Evolutionary conservation across 176 grass and related monocot species (phyloP).

Genomic region (Zea luxurians): DNA sequence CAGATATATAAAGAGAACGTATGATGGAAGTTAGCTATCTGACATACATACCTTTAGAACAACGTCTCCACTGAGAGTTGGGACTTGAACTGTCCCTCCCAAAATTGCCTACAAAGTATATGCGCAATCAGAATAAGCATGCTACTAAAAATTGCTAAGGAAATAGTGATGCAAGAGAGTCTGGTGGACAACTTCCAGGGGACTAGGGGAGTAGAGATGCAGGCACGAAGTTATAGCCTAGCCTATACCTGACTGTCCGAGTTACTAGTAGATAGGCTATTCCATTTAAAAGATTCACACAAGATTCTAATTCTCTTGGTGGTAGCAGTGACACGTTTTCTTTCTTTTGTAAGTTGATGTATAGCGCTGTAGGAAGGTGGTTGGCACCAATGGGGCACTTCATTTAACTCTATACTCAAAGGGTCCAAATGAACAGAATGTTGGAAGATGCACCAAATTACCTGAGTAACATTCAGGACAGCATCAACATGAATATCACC

Average conservation of each 20-base stretch:
- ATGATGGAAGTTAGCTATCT: not conserved
- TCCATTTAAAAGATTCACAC: not conserved
- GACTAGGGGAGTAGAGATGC: not conserved
- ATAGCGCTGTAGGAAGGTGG: not conserved
- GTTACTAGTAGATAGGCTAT: not conserved
- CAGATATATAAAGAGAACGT: slow-evolving; percentile 1
- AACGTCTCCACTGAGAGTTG: slow-evolving; percentile 90
- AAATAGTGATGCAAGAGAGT: not conserved
- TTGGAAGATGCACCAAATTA: slow-evolving; percentile 41
- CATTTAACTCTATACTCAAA: not conserved
- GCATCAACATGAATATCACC: slow-evolving; percentile 91
- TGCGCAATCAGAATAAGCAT: slow-evolving; percentile 4
- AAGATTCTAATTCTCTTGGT: not conserved
- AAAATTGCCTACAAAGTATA: slow-evolving; percentile 68
- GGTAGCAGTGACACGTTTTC: not conserved
- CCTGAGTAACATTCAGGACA: slow-evolving; percentile 87
- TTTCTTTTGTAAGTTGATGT: not conserved
- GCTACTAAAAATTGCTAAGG: not conserved
- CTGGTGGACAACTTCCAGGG: not conserved
- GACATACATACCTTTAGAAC: slow-evolving; percentile 77
- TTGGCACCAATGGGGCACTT: not conserved
- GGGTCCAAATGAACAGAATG: not conserved
- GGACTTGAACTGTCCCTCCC: slow-evolving; percentile 93
- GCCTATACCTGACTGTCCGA: not conserved
- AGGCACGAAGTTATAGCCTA: not conserved